Evolutionary conservation across 768 basidiomycete genomes (phyloP), one percentile per base, ranked within the genome.

Genomic region (Amanita muscaria): DNA sequence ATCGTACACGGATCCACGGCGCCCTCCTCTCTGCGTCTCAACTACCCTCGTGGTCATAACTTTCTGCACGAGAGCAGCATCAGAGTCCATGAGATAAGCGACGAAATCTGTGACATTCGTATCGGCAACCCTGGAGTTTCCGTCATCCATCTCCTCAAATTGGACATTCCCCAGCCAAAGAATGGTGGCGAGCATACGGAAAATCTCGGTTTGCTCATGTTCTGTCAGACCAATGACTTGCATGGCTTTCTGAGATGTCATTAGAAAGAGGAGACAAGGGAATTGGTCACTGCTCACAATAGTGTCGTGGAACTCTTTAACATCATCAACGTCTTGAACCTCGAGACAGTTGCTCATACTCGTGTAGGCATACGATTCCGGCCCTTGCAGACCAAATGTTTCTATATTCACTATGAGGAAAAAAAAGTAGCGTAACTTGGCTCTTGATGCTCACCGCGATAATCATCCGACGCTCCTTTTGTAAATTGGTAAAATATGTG

Each of bases 401-500:
- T 97, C 96, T 94, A 52, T 31, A 42, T 44, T 15, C 21, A 38
- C 31, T 54, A 34, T 52, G 29, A 61, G 48, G 49, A 21, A 46
- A 10, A 11, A 14, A 21, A 4, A 2, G 16, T 8, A 22, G 15
- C 11, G 12, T 33, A 16, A 8, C 14, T 32, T 8, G 16, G 15
- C 15, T 27, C 6, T 29, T 29, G 27, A 19, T 23, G 59, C 74
- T 46, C 55, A 88, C 92, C 91, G 62, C 90, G 79, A 62, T 97
- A 90, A 36, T 83, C 88, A 37, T 82, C 73, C 5, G 86, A 80
- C 3, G 96, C 94, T 4, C 82, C 91, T 60, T 97, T 99, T 21
- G 96, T 97, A 63, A 98, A 96, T 59, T 99, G 96, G 63, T 98
- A 99, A 71, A 99, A 98, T 49, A 99, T 93, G 58, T 99, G 96